Evolutionary conservation across 1,284 basidiomycete genomes (phyloP), one percentile per base, ranked within the genome.

Genomic region (Sporisorium sorghi): DNA sequence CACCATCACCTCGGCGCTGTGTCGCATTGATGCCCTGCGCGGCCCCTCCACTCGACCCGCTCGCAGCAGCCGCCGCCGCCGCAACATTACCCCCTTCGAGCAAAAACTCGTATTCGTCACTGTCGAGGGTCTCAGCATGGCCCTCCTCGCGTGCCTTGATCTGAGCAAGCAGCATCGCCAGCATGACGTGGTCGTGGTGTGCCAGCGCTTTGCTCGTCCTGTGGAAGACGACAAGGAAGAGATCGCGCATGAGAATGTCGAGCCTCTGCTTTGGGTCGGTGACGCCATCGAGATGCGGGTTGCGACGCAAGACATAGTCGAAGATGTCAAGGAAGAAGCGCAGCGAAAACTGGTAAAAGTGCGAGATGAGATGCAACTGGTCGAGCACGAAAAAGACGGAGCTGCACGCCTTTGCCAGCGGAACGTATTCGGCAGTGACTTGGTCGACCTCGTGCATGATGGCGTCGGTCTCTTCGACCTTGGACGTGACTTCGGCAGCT

Each of bases 301-400:
- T 98, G 79, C 92, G 91, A 72, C 92, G 91, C 9, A 99, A 89
- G 59, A 98, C 90, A 77, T 92, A 93, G 86, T 98, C 93, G 86
- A 99, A 99, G 79, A 99, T 96, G 84, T 97, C 94, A 68, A 98
- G 89, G 91, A 99, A 99, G 88, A 97, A 98, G 43, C 89, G 91
- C 54, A 99, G 89, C 1, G 96, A 98, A 88, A 99, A 99, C 85
- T 98, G 94, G 85, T 99, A 99, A 87, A 99, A 99, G 86, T 98
- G 96, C 82, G 97, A 94, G 86, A 98, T 90, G 55, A 92, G 88
- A 80, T 94, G 91, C 52, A 99, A 89, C 82, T 97, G 95, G 83
- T 98, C 95, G 71, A 99, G 88, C 58, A 97, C 92, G 86, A 99
- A 99, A 89, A 95, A 99, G 54, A 98, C 91, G 2, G 94, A 91